These are phyloP conservation scores for Dictyostelium firmibasis DNA, from an alignment of 78 protist species.

Conservation along the genomic window DNA sequence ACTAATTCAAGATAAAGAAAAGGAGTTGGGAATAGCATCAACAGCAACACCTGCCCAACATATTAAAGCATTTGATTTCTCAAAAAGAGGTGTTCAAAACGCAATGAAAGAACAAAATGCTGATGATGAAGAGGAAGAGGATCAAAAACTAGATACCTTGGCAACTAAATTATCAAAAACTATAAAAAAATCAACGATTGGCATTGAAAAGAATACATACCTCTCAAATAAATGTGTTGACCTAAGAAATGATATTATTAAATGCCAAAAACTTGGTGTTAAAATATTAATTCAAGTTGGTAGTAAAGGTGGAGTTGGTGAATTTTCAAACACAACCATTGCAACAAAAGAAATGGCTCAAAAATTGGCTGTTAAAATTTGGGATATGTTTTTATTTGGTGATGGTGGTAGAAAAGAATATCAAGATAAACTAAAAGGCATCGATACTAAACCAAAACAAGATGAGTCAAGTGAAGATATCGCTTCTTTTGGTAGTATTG, in stretches of 20 bases:
- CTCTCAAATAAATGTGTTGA: neutral
- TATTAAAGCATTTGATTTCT: neutral
- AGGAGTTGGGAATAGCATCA: neutral
- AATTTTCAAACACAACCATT: neutral
- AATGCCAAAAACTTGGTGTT: neutral
- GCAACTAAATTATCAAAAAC: neutral
- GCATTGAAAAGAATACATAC: neutral
- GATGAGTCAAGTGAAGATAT: neutral
- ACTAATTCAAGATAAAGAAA: neutral
- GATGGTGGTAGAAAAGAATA: slow-evolving; percentile 6
- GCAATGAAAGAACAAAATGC: neutral
- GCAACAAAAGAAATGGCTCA: neutral
- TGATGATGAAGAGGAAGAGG: neutral
- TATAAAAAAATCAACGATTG: neutral
- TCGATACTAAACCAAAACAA: neutral
- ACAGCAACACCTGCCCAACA: neutral
- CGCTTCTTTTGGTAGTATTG: neutral
- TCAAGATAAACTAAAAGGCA: neutral
- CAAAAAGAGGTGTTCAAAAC: neutral
- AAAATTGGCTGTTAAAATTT: neutral
- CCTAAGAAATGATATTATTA: neutral
- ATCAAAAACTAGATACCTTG: neutral
- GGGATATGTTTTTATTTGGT: slow-evolving; percentile 30
- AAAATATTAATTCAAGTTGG: neutral
- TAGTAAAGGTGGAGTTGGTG: neutral